Base-by-base conservation (phyloP, 1,284 basidiomycete species). In the Microstroma glucosiphilum region DNA sequence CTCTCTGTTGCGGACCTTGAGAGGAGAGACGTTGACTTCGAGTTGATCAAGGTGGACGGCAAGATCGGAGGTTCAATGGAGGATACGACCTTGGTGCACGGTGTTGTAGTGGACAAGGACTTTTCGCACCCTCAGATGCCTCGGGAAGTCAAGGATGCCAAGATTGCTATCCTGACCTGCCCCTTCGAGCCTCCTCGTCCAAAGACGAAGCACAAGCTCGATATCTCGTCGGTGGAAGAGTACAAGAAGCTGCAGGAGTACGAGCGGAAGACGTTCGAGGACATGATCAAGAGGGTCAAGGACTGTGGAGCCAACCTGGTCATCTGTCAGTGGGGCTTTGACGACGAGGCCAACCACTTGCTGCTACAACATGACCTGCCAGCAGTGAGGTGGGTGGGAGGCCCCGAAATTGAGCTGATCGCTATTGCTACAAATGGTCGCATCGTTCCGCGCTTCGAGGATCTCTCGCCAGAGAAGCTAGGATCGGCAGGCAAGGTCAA, bases 91-190 rank as follows among this genome's bases (percentile, higher is more conserved):
- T 86, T 96, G 70, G 92, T 96, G 80, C 89, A 90, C 73, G 93
- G 94, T 73, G 94, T 98, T 49, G 89, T 98, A 69, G 86, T 98
- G 80, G 93, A 98, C 87, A 96, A 98, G 82, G 93, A 98, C 83
- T 93, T 98, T 88, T 96, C 92, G 23, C 94, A 98, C 79, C 90
- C 94, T 9, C 92, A 96, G 82, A 98, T 98, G 94, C 94, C 94
- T 11, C 86, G 86, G 63, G 84, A 83, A 54, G 88, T 98, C 69
- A 85, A 84, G 70, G 90, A 98, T 79, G 94, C 96, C 64, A 88
- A 88, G 70, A 85, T 98, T 64, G 94, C 94, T 61, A 98, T 98
- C 78, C 86, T 98, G 59, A 99, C 94, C 55, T 99, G 96, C 82
- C 92, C 94, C 21, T 97, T 99, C 78, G 94, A 99, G 80, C 94